These are phyloP conservation scores for Quercus phellos DNA, from an alignment of 331 rosid genomes.

Conservation along the genomic window DNA sequence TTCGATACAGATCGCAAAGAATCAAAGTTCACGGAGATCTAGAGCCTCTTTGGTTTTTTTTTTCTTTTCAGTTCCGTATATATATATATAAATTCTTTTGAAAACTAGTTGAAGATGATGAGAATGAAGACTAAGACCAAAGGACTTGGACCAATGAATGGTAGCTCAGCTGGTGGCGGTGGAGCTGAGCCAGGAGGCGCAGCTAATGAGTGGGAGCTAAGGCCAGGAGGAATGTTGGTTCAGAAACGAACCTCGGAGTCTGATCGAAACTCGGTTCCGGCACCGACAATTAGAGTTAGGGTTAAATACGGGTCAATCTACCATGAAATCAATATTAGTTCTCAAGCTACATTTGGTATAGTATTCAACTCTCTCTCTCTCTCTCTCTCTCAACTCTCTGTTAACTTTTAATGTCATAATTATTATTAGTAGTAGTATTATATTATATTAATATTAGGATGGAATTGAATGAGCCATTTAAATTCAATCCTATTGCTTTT, in stretches of 20 bases:
- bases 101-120: slow-evolving; percentile 40
- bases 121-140: slow-evolving; percentile 40
- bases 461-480: neutral
- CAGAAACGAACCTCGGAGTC: slow-evolving; percentile 61
- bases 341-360: slow-evolving; percentile 82
- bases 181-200: slow-evolving; percentile 33
- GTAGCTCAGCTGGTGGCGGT: slow-evolving; percentile 20
- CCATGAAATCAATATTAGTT: slow-evolving; percentile 75
- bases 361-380: too few species aligned
- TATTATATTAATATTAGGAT: neutral
- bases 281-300: slow-evolving; percentile 63
- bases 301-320: slow-evolving; percentile 69
- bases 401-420: neutral
- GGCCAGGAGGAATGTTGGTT: slow-evolving; percentile 98
- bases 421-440: neutral
- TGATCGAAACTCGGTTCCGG: slow-evolving; percentile 52
- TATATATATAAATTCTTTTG: neutral
- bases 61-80: neutral
- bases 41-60: neutral
- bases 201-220: slow-evolving; percentile 71
- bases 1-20: slow-evolving; percentile 32
- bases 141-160: slow-evolving; percentile 45
- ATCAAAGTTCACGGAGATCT: slow-evolving; percentile 45
- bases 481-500: neutral
- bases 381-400: too few species aligned